Percentiles rank a stretch among this genome's conserved stretches.
phyloP scores from a whole-genome alignment of 2,329 filamentous ascomycete species.

The Harringtonia aguacate region DNA sequence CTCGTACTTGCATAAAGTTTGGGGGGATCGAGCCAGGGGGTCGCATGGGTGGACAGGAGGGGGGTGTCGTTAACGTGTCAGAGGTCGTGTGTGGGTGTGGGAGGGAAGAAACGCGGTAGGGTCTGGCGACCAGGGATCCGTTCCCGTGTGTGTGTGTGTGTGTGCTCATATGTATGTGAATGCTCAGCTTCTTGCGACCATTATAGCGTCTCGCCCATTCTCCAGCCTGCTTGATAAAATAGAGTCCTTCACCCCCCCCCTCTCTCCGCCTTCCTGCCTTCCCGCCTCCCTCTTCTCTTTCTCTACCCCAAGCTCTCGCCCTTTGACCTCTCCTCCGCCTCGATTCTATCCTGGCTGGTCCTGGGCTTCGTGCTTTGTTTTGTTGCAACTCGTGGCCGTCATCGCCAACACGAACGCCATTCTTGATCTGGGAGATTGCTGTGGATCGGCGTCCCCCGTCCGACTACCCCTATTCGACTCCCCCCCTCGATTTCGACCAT shows the following conservation, averaged over 20 bases:
- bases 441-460: constrained; percentile 2
- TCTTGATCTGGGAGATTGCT: constrained; percentile 5
- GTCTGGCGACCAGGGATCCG: not conserved
- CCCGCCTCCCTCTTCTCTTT: not conserved
- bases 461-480: not conserved
- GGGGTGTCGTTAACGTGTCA: not conserved
- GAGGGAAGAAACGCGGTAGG: not conserved
- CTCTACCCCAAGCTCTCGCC: not conserved
- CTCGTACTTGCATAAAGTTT: too few species aligned
- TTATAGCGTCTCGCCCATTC: not conserved
- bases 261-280: not conserved
- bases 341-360: too few species aligned
- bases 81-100: constrained; percentile 1
- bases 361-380: too few species aligned
- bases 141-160: not conserved
- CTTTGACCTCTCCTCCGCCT: not conserved
- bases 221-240: not conserved
- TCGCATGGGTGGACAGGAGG: not conserved
- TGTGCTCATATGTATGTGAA: not conserved
- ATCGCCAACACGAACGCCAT: not conserved
- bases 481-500: not conserved
- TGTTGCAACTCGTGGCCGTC: not conserved
- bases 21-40: too few species aligned
- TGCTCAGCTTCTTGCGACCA: not conserved
- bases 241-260: too few species aligned